Percentiles rank a stretch among this genome's conserved stretches.
phyloP scores from a whole-genome alignment of 2,329 filamentous ascomycete genomes.

The Epichloe brachyelytri region DNA sequence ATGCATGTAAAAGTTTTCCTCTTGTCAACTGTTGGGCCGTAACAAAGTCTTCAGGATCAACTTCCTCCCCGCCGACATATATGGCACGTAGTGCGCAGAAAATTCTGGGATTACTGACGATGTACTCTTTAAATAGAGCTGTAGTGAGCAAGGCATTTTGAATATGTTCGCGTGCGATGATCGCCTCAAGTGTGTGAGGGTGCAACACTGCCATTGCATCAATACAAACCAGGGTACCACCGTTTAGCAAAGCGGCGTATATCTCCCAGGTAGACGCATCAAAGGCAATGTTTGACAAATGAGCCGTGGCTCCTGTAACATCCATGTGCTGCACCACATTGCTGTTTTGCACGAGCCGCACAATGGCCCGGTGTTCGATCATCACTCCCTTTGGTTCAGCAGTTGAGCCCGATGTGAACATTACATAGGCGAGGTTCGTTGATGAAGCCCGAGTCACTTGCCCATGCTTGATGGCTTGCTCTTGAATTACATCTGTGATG shows the following conservation, averaged over 20 bases:
- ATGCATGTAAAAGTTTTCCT: slow-evolving; percentile 5
- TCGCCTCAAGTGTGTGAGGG: background rate
- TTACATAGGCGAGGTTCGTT: slow-evolving; percentile 1
- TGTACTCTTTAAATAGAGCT: slow-evolving; percentile 1
- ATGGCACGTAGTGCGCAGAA: background rate
- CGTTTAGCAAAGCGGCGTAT: slow-evolving; percentile 7
- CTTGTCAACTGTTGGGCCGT: background rate
- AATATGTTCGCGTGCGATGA: background rate
- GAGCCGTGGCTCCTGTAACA: background rate
- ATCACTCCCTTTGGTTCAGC: slow-evolving; percentile 1
- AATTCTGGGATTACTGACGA: background rate
- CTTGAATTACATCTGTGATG: background rate
- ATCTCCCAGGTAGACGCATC: slow-evolving; percentile 9
- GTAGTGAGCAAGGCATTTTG: background rate
- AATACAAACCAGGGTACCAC: slow-evolving; percentile 8
- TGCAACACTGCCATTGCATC: slow-evolving; percentile 6
- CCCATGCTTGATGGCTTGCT: background rate
- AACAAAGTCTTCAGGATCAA: background rate
- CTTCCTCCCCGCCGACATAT: background rate
- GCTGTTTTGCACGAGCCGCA: background rate
- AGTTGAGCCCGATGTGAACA: slow-evolving; percentile 2
- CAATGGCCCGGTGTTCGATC: background rate
- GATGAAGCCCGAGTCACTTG: background rate
- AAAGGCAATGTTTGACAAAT: slow-evolving; percentile 8
- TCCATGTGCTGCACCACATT: background rate